Evolutionary conservation across 768 basidiomycete genomes (phyloP).

Genomic region (Coprinopsis sp.): DNA sequence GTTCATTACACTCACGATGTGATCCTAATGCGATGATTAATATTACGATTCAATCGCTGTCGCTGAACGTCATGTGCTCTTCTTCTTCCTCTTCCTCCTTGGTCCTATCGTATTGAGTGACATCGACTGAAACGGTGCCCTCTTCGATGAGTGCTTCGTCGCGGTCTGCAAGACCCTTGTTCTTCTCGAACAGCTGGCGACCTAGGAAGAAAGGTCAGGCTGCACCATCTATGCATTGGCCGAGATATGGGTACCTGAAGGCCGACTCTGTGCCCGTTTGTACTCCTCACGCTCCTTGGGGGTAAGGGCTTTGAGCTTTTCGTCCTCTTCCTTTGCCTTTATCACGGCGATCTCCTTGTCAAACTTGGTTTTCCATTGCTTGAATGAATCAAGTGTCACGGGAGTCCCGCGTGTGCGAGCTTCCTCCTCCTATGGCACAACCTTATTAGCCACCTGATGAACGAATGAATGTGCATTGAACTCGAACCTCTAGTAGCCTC

Average conservation of each 20-base stretch:
- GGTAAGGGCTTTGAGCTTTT: constrained; percentile 57
- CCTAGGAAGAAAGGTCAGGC: constrained; percentile 42
- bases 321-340: constrained; percentile 73
- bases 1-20: background rate
- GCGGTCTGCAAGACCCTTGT: constrained; percentile 54
- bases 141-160: constrained; percentile 84
- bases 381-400: constrained; percentile 80
- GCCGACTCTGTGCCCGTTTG: constrained; percentile 54
- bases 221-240: background rate
- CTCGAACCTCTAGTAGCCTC: constrained; percentile 66
- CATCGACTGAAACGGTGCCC: constrained; percentile 80
- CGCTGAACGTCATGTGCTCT: constrained; percentile 73
- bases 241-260: constrained; percentile 52
- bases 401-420: constrained; percentile 87
- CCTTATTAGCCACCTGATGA: background rate
- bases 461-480: constrained; percentile 8
- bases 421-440: constrained; percentile 66
- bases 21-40: background rate
- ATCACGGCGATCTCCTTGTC: constrained; percentile 59
- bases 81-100: constrained; percentile 61
- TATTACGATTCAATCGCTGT: constrained; percentile 63
- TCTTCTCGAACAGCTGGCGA: constrained; percentile 87
- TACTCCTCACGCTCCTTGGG: constrained; percentile 84
- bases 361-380: constrained; percentile 77
- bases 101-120: constrained; percentile 82